Percentiles rank a stretch among this genome's conserved stretches.
phyloP scores from a whole-genome alignment of 495 filamentous ascomycete species.

The Cryomyces minteri region DNA sequence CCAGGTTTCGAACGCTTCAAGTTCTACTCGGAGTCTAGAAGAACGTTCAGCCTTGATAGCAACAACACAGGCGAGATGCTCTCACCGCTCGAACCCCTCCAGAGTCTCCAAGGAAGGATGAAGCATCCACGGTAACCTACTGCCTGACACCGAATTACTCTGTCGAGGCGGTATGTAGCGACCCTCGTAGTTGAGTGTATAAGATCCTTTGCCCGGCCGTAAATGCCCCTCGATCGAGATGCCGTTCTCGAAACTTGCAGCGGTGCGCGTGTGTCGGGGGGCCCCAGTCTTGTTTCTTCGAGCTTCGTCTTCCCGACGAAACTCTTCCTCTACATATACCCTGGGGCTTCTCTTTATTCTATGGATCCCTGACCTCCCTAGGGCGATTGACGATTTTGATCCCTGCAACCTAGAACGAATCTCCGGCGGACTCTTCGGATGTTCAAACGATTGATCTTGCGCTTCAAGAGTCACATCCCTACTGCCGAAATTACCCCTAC shows the following conservation, averaged over 20 bases:
- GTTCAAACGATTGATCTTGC: too few relatives aligned
- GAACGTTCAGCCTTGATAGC: not conserved
- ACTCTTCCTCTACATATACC: too few relatives aligned
- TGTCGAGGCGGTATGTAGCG: not conserved
- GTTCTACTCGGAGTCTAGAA: conserved; percentile 25
- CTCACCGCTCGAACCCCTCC: not conserved
- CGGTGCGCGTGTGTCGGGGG: not conserved
- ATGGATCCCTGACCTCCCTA: too few relatives aligned
- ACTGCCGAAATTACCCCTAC: too few relatives aligned
- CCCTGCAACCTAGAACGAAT: too few relatives aligned
- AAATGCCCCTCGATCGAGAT: not conserved
- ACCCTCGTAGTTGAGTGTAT: not conserved
- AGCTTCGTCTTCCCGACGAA: not conserved
- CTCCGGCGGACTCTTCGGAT: too few relatives aligned
- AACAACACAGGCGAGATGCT: not conserved
- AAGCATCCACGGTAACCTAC: not conserved
- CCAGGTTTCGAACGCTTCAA: conserved; percentile 27
- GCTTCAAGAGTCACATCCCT: too few relatives aligned
- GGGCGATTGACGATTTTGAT: too few relatives aligned
- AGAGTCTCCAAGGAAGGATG: not conserved
- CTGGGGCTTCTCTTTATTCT: too few relatives aligned
- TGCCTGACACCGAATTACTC: not conserved
- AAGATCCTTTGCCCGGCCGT: not conserved
- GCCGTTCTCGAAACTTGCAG: not conserved
- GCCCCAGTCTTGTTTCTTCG: not conserved